These are phyloP conservation scores for Plectranthus barbatus DNA, from an alignment of 257 asterid genomes.

Conservation along the genomic window DNA sequence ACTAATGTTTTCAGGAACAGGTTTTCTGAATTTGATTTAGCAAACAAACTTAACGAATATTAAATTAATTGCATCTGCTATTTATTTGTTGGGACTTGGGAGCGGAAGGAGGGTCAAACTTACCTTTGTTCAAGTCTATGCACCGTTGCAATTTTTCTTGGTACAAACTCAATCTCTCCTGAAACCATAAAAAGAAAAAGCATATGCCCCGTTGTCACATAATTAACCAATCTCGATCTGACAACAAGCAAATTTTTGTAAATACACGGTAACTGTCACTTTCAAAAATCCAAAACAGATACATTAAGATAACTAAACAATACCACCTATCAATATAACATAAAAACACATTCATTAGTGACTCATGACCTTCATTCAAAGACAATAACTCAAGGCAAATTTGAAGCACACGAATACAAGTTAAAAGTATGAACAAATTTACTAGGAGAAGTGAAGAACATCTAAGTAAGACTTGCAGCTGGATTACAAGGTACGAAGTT, in stretches of 20 bases:
- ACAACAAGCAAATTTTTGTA: neutral
- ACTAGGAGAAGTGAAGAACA: neutral
- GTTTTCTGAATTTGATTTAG: neutral
- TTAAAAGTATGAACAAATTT: neutral
- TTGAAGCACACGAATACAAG: neutral
- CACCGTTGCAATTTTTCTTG: slow-evolving; percentile 69
- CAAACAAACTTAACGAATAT: neutral
- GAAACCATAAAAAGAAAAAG: slow-evolving; percentile 8
- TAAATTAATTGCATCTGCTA: neutral
- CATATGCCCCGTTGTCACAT: neutral
- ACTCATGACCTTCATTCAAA: neutral
- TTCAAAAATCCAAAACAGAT: neutral
- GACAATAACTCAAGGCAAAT: neutral
- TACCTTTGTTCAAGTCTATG: slow-evolving; percentile 71
- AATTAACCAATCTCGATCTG: neutral
- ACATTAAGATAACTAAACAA: neutral
- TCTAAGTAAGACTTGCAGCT: neutral
- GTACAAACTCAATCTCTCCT: slow-evolving; percentile 83
- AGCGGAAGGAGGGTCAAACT: slow-evolving; percentile 2
- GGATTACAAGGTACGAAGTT: neutral
- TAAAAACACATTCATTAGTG: neutral
- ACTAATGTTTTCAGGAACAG: neutral
- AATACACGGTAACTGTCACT: slow-evolving; percentile 1
- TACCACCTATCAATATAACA: neutral
- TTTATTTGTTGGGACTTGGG: slow-evolving; percentile 2